Evolutionary conservation across 1,139 yeast species (phyloP).

Genomic region (Meyerozyma sp.): DNA sequence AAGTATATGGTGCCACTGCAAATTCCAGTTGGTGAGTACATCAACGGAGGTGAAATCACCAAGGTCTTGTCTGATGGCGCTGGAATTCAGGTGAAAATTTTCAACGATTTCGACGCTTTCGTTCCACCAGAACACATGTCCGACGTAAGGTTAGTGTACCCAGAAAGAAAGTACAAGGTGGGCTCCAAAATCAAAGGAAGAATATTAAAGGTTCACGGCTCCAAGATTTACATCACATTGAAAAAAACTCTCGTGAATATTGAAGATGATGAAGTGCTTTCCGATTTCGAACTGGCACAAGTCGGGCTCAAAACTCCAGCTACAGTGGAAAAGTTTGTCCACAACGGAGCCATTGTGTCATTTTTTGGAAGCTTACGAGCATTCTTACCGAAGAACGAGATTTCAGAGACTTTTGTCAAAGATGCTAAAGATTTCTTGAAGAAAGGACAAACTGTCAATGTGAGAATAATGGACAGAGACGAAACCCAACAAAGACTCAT

Average conservation of each 20-base stretch:
- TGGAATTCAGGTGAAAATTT: slow-evolving; percentile 65
- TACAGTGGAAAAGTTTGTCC: slow-evolving; percentile 66
- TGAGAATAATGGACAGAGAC: slow-evolving; percentile 58
- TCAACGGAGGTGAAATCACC: slow-evolving; percentile 53
- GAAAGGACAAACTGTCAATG: slow-evolving; percentile 80
- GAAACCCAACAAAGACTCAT: slow-evolving; percentile 50
- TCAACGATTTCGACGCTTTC: slow-evolving; percentile 64
- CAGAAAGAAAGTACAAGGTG: slow-evolving; percentile 85
- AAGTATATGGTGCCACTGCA: slow-evolving; percentile 64
- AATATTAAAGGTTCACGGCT: slow-evolving; percentile 38
- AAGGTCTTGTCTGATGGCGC: slow-evolving; percentile 57
- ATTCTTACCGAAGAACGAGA: slow-evolving; percentile 79
- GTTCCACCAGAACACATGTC: slow-evolving; percentile 78
- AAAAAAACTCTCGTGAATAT: slow-evolving; percentile 76
- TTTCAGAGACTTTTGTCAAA: slow-evolving; percentile 80
- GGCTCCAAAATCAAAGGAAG: slow-evolving; percentile 80
- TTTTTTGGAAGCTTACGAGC: slow-evolving; percentile 79
- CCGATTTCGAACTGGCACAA: slow-evolving; percentile 46
- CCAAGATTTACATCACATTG: slow-evolving; percentile 56
- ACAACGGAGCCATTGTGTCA: slow-evolving; percentile 75
- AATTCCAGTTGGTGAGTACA: slow-evolving; percentile 67
- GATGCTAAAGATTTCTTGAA: slow-evolving; percentile 75
- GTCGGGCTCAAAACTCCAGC: slow-evolving; percentile 67
- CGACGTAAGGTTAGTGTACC: slow-evolving; percentile 78
- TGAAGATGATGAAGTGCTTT: slow-evolving; percentile 54